Evolutionary conservation across 495 filamentous ascomycete species (phyloP).

Genomic region (Aspergillus steynii): DNA sequence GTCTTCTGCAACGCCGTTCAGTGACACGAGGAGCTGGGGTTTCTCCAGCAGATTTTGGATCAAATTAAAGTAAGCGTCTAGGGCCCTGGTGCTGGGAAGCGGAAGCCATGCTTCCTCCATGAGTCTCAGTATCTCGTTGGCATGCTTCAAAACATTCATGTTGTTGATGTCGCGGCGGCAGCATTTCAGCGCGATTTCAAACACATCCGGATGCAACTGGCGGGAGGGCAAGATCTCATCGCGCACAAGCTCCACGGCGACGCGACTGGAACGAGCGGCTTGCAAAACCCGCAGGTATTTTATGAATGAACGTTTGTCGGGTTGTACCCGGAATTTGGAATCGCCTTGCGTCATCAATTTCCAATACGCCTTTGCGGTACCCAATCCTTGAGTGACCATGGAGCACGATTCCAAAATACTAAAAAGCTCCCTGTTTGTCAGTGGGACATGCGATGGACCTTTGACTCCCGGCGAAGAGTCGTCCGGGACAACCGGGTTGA

Average conservation of each 20-base stretch:
- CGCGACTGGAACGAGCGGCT: conserved; percentile 56
- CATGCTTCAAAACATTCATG: conserved; percentile 55
- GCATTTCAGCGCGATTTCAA: conserved; percentile 67
- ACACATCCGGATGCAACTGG: conserved; percentile 50
- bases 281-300: conserved; percentile 68
- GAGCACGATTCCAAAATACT: conserved; percentile 63
- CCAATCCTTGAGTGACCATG: conserved; percentile 30
- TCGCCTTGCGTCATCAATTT: conserved; percentile 56
- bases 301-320: conserved; percentile 69
- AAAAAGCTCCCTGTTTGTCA: conserved; percentile 69
- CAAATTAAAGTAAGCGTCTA: conserved; percentile 33
- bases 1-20: conserved; percentile 27
- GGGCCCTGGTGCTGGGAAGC: conserved; percentile 36
- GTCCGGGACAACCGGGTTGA: conserved; percentile 30
- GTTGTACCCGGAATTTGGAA: conserved; percentile 50
- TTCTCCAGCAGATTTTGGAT: conserved; percentile 25
- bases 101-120: conserved; percentile 45
- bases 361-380: conserved; percentile 67
- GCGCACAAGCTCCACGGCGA: conserved; percentile 54
- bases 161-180: conserved; percentile 75
- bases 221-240: conserved; percentile 41
- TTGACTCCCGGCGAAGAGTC: background rate
- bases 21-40: conserved; percentile 32
- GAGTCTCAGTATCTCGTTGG: conserved; percentile 55
- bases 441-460: conserved; percentile 33